Conservation (phyloP, 345 rosid species). For the Hypericum perforatum region DNA sequence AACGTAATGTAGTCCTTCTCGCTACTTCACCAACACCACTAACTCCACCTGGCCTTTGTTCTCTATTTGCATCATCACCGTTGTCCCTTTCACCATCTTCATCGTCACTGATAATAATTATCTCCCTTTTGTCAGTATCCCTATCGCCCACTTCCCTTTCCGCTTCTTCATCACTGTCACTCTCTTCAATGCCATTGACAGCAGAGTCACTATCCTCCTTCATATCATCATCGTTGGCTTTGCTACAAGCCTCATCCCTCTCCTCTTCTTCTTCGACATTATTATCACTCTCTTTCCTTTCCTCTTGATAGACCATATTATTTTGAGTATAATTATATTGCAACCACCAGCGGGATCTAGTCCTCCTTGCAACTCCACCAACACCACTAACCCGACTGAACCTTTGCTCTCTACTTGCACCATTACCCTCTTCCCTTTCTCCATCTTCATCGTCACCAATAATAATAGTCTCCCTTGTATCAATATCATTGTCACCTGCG, state of each 20-base stretch:
- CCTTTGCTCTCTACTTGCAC: background rate
- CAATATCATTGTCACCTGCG: background rate
- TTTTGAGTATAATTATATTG: background rate
- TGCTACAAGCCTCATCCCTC: too few relatives aligned
- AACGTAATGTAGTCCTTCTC: background rate
- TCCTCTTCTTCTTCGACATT: too few relatives aligned
- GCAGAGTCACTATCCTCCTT: too few relatives aligned
- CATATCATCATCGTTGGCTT: too few relatives aligned
- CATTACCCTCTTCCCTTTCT: background rate
- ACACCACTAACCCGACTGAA: background rate
- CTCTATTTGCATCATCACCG: background rate
- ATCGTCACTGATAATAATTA: conserved; percentile 6
- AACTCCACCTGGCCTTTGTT: background rate
- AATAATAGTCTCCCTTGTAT: background rate
- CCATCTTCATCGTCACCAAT: background rate
- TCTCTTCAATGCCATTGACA: too few relatives aligned
- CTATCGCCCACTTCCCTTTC: background rate
- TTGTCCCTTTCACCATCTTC: background rate
- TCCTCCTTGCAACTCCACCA: background rate
- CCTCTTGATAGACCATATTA: too few relatives aligned
- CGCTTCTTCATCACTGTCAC: too few relatives aligned
- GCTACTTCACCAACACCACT: background rate
- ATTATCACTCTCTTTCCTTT: too few relatives aligned
- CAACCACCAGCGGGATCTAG: background rate
- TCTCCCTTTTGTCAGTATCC: conserved; percentile 1